Evolutionary conservation across 148 eudicot genomes (phyloP).

Genomic region (Gaultheria prostrata): DNA sequence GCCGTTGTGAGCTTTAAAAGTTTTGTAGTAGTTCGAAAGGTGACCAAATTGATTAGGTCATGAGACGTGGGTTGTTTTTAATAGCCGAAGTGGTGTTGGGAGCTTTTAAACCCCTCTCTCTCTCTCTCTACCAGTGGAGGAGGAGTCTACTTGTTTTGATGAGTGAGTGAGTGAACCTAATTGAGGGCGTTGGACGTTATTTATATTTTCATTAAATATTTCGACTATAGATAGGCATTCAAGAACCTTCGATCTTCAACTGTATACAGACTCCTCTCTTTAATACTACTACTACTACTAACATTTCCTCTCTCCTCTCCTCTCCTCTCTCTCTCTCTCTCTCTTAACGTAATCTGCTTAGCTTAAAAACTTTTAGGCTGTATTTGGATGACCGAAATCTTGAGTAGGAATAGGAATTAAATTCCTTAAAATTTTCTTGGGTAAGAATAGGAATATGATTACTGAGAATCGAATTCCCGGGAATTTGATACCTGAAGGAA

Average conservation of each 20-base stretch:
- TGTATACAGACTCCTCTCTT: conserved; percentile 29
- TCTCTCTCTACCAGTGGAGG: too few relatives aligned
- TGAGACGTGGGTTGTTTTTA: conserved; percentile 10
- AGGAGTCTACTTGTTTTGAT: too few relatives aligned
- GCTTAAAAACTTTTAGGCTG: too few relatives aligned
- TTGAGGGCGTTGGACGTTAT: conserved; percentile 43
- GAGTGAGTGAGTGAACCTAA: conserved; percentile 36
- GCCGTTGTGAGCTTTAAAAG: conserved; percentile 33
- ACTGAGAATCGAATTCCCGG: too few relatives aligned
- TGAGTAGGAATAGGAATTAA: too few relatives aligned
- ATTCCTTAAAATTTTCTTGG: too few relatives aligned
- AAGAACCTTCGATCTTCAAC: conserved; percentile 54
- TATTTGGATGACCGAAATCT: too few relatives aligned
- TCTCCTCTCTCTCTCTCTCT: background rate
- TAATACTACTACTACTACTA: background rate
- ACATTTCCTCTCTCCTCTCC: background rate
- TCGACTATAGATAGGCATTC: conserved; percentile 21
- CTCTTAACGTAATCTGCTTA: background rate
- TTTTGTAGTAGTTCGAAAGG: conserved; percentile 22
- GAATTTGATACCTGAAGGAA: too few relatives aligned
- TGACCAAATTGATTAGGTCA: conserved; percentile 20
- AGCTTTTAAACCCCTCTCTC: conserved; percentile 21
- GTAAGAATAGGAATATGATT: too few relatives aligned
- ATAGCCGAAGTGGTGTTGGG: conserved; percentile 23
- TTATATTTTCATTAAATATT: conserved; percentile 23